Conservation (phyloP, 148 eudicot species). For the Silene conica region DNA sequence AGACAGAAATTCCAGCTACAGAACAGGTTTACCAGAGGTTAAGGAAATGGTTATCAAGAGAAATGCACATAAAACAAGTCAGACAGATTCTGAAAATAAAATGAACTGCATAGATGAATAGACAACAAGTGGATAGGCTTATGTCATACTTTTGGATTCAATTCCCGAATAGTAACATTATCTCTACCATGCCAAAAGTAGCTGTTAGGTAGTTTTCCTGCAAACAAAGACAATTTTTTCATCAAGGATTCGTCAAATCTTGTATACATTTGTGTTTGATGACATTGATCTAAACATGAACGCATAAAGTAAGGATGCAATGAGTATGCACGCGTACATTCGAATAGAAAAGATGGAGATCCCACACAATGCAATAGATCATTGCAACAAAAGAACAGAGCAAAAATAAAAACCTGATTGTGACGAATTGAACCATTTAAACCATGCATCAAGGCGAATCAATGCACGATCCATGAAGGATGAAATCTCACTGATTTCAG, state of each 20-base stretch:
- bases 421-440: constrained; percentile 89
- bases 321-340: not conserved
- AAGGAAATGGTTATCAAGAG: not conserved
- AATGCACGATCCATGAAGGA: constrained; percentile 68
- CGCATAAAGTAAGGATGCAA: not conserved
- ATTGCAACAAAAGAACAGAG: not conserved
- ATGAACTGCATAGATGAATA: constrained; percentile 13
- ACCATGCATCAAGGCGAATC: constrained; percentile 93
- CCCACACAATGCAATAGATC: not conserved
- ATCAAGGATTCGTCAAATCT: not conserved
- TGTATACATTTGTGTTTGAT: not conserved
- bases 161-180: constrained; percentile 55
- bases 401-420: constrained; percentile 58
- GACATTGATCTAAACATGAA: constrained; percentile 6
- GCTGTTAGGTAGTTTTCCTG: constrained; percentile 63
- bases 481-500: constrained; percentile 54
- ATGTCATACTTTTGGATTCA: constrained; percentile 74
- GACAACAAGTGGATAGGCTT: not conserved
- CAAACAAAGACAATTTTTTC: constrained; percentile 20
- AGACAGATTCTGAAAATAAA: not conserved
- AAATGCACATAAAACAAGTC: not conserved
- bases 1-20: too few relatives aligned
- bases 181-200: constrained; percentile 99
- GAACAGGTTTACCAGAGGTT: too few relatives aligned
- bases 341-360: not conserved